Percentiles rank a stretch among this genome's conserved stretches.
These are phyloP conservation scores for Teratosphaeria nubilosa DNA, from an alignment of 2,329 filamentous ascomycete genomes.

Conservation along the genomic window DNA sequence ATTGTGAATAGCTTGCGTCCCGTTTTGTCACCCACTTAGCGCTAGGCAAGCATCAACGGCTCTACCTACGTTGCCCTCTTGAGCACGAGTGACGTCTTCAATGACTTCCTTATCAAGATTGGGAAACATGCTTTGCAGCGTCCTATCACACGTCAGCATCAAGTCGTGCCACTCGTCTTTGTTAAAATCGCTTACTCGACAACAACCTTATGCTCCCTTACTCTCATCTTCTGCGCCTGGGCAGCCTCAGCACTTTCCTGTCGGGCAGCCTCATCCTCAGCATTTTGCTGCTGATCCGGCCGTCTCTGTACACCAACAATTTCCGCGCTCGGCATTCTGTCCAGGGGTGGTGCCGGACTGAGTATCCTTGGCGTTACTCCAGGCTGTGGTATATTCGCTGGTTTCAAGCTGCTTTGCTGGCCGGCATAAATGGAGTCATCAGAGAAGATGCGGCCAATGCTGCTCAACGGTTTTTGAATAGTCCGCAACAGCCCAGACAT, in stretches of 20 bases:
- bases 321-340: constrained; percentile 13
- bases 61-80: constrained; percentile 59
- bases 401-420: constrained; percentile 14
- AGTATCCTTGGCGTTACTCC: constrained; percentile 39
- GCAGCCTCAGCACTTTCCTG: constrained; percentile 86
- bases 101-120: constrained; percentile 90
- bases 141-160: constrained; percentile 34
- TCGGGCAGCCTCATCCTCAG: constrained; percentile 78
- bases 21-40: constrained; percentile 21
- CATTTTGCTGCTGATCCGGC: constrained; percentile 50
- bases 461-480: constrained; percentile 82
- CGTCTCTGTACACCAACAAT: constrained; percentile 26
- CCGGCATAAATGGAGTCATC: constrained; percentile 40
- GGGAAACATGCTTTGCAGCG: constrained; percentile 91
- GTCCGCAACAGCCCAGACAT: constrained; percentile 78
- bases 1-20: not conserved
- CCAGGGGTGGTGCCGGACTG: constrained; percentile 29
- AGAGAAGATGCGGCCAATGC: constrained; percentile 89
- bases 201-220: constrained; percentile 77
- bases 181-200: constrained; percentile 52
- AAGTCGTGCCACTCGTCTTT: not conserved
- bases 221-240: constrained; percentile 72
- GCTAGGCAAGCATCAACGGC: constrained; percentile 41
- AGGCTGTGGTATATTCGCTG: constrained; percentile 37
- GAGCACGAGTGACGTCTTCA: constrained; percentile 90